Base-by-base conservation (phyloP, 2,329 filamentous ascomycete genomes). In the Blumeriella jaapii region DNA sequence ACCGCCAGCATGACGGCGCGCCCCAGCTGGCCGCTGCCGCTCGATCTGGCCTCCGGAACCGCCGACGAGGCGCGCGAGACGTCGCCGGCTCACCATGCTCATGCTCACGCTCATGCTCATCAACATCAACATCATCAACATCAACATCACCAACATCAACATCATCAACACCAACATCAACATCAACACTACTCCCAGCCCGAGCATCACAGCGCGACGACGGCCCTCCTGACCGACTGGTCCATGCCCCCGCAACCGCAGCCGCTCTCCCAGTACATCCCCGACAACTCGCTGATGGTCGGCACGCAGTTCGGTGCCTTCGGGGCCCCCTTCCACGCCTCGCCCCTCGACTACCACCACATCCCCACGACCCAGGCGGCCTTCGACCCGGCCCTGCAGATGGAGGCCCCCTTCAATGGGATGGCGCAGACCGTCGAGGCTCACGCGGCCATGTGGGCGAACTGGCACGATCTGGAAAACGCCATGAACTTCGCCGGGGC, bases 401-500 rank as follows among this genome's bases (percentile, higher is more conserved):
- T 85, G 51, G 78, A 81, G 40, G 68, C 71, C 22, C 61, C 73
- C 3, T 86, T 81, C 59, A 62, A 57, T 50, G 59, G 61, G 40
- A 66, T 78, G 55, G 65, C 69, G 19, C 63, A 70, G 27, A 67
- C 74, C 47, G 68, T 74, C 28, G 68, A 72, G 38, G 58, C 64
- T n/a, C 71, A 71, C 31, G 60, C 68, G 11, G 66, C 68, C 61
- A 74, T 64, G 55, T 83, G 65, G 78, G 74, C 78, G 31, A 78
- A 81, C 47, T 86, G 80, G 75, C 77, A 84, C 44, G 85, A 93
- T 53, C 82, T 93, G 51, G 76, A 82, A 48, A 68, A 72, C 39
- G 75, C 79, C 55, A 69, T 80, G 59, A 62, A 70, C 15, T 68
- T 67, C 47, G 60, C 63, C 5, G 49, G 52, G 28, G 57, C 59